Evolutionary conservation across 768 basidiomycete species (phyloP), one percentile per base, ranked within the genome.

Genomic region (Boletales sp.): DNA sequence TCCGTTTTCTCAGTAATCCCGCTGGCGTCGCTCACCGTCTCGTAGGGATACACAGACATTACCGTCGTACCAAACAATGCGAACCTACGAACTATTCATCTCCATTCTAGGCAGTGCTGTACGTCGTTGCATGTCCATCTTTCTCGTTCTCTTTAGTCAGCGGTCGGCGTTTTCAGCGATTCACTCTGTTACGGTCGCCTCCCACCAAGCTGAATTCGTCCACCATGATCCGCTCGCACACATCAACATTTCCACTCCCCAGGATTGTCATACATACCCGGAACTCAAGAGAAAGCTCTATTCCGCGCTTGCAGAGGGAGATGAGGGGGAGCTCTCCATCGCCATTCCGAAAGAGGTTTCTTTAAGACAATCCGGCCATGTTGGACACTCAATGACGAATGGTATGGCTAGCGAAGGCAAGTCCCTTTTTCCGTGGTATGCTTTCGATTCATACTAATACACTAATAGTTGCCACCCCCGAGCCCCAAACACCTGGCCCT

Each of bases 261-360:
- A 80, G 56, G 91, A 97, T 65, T 85, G 88, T 51, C 90, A 94
- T 61, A 79, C 82, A 47, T 93, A 95, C 70, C 90, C 93, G 7
- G 97, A 97, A 64, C 75, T 94, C 51, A 98, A 97, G 75, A 80
- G 97, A 51, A 87, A 86, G 71, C 69, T 97, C 36, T 98, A 94
- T 72, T 82, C 91, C 0, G 91, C 95, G 0, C 75, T 94, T 45
- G 82, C 91, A 53, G 97, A 98, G 62, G 80, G 84, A 38, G 93
- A 95, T 57, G 93, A 97, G 66, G 97, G 95, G 50, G 97, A 98
- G 69, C 66, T 99, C 30, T 91, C 92, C 6, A 91, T 99, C 59
- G 81, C 85, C 11, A 83, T 98, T 52, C 90, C 90, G 9, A 76
- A 75, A 59, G 86, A 87, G 51, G 83, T 87, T 15, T 73, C 79